Evolutionary conservation across 2,329 filamentous ascomycete genomes (phyloP), one percentile per base, ranked within the genome.

Genomic region (Colletotrichum karsti): DNA sequence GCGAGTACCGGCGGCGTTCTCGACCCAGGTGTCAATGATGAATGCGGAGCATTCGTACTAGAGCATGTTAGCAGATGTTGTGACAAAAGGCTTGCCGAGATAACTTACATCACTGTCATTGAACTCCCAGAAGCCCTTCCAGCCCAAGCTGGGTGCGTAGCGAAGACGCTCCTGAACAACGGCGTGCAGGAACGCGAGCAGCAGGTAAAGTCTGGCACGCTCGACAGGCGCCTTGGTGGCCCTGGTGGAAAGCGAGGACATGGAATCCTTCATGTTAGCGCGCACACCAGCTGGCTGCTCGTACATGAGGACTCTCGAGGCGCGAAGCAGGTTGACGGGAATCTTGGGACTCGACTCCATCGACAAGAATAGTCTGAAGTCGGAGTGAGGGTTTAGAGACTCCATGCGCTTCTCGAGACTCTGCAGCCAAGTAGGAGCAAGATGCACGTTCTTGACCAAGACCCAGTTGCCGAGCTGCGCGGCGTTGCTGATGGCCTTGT

Each of bases 91-190:
- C 12, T 48, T 28, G 20, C 5, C 10, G 28, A 46, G 13, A 41
- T 63, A 72, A 91, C 93, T 92, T 89, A 97, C 93, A 81, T 99
- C 96, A 74, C 95, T 97, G 80, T 99, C 97, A 78, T 99, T 99
- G 81, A 99, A 99, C 81, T 99, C 97, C 96, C 97, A 99, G 87
- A 98, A 97, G 60, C 94, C 94, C 84, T 97, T 98, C 96, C 96
- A 99, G 69, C 96, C 96, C 62, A 99, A 85, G 64, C 88, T 95
- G 1, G 96, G 97, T 24, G 95, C 95, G 78, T 99, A 99, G 70
- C 96, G 92, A 70, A 99, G 85, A 73, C 97, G 88, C 80, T 99
- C 96, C 79, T 99, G 96, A 10, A 98, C 91, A 39, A 99, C 95
- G 7, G 96, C 97, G 77, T 99, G 96, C 74, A 99, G 78, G 87